Evolutionary conservation across 1,284 basidiomycete species (phyloP).

Genomic region (Moesziomyces globuligerus): DNA sequence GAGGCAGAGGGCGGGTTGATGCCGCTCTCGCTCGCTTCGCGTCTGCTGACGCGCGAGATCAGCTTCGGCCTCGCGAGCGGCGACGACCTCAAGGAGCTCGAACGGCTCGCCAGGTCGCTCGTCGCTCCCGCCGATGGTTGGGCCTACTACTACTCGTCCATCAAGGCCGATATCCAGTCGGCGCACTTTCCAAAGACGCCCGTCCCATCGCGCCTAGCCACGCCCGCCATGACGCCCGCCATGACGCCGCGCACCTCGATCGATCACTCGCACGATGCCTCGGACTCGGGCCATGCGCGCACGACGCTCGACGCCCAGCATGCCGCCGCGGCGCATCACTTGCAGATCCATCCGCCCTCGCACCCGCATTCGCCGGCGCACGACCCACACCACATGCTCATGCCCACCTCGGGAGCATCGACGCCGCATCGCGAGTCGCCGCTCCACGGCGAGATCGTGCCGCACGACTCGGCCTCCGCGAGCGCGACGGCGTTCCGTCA

Average conservation of each 20-base stretch:
- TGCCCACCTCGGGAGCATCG: constrained; percentile 15
- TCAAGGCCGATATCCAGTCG: constrained; percentile 46
- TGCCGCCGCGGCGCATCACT: constrained; percentile 4
- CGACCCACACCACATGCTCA: constrained; percentile 6
- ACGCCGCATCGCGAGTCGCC: constrained; percentile 42
- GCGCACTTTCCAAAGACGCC: constrained; percentile 51
- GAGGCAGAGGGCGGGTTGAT: constrained; percentile 73
- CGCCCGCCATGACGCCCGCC: constrained; percentile 28
- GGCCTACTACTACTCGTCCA: constrained; percentile 71
- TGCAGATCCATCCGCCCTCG: constrained; percentile 22
- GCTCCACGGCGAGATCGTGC: constrained; percentile 20
- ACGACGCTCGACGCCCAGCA: constrained; percentile 3
- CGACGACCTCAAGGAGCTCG: constrained; percentile 73
- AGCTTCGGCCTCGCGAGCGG: constrained; percentile 75
- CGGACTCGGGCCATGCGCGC: constrained; percentile 26
- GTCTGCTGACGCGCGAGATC: constrained; percentile 75
- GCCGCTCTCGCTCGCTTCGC: constrained; percentile 72
- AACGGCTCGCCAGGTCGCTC: constrained; percentile 62
- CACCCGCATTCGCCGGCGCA: constrained; percentile 22
- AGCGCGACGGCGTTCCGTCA: constrained; percentile 28
- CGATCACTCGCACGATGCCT: constrained; percentile 24
- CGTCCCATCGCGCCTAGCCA: constrained; percentile 34
- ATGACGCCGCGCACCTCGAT: constrained; percentile 38
- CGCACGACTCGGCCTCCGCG: constrained; percentile 7
- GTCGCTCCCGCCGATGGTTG: constrained; percentile 75